Conservation (phyloP, 257 asterid genomes). For the Capsicum pubescens region DNA sequence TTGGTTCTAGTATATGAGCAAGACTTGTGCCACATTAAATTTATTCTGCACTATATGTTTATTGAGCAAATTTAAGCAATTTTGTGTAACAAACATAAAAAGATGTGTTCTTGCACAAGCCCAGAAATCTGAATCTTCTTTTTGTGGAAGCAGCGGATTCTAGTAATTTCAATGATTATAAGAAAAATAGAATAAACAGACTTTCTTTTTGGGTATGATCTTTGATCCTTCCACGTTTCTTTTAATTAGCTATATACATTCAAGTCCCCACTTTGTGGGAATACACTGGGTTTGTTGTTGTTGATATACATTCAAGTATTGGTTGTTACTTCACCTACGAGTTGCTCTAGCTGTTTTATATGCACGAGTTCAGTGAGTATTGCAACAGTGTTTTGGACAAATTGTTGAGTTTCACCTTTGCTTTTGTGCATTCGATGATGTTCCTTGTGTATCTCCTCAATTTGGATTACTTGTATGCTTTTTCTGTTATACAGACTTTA, state of each 20-base stretch:
- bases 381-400: neutral
- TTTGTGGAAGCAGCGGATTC: neutral
- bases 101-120: neutral
- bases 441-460: neutral
- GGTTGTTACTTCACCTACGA: neutral
- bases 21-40: neutral
- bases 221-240: neutral
- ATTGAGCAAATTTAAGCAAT: neutral
- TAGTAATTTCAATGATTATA: neutral
- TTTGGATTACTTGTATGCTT: neutral
- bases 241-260: neutral
- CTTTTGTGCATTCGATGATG: neutral
- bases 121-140: neutral
- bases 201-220: neutral
- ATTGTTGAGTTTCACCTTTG: neutral
- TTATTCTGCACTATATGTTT: neutral
- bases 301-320: neutral
- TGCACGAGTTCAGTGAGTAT: neutral
- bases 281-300: no score
- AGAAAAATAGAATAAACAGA: no score
- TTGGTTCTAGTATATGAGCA: neutral
- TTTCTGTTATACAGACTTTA: neutral
- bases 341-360: neutral
- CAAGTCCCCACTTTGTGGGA: neutral
- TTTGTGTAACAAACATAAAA: neutral